Percentiles rank a stretch among this genome's conserved stretches.
These are phyloP conservation scores for Lachancea sp. DNA, from an alignment of 805 yeast species.

Conservation along the genomic window DNA sequence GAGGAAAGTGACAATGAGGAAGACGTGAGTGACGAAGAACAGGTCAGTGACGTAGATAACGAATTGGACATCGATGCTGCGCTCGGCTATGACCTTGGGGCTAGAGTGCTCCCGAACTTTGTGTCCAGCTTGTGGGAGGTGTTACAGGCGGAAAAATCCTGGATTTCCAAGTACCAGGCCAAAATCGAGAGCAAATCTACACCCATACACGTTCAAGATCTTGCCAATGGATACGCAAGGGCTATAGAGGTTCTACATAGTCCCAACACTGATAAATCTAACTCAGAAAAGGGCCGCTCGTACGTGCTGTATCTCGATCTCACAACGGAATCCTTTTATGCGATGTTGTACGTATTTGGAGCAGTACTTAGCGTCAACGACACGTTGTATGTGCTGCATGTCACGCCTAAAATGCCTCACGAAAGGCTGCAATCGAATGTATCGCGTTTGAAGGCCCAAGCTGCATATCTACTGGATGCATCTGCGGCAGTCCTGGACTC, in stretches of 20 bases:
- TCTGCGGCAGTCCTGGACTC: constrained; percentile 22
- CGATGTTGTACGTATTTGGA: constrained; percentile 85
- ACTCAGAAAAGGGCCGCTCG: constrained; percentile 38
- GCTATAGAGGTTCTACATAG: constrained; percentile 15
- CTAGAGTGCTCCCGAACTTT: constrained; percentile 31
- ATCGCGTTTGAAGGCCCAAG: constrained; percentile 15
- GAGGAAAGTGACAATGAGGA: constrained; percentile 42
- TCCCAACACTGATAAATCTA: constrained; percentile 10
- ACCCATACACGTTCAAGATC: constrained; percentile 12
- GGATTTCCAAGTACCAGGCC: constrained; percentile 21
- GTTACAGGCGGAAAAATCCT: constrained; percentile 28
- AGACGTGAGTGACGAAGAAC: constrained; percentile 37
- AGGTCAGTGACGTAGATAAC: constrained; percentile 34
- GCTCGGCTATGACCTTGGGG: constrained; percentile 30
- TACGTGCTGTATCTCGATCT: constrained; percentile 76
- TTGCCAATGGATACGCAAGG: constrained; percentile 27
- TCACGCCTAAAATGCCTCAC: constrained; percentile 1
- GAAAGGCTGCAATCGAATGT: constrained; percentile 14
- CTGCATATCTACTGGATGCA: constrained; percentile 27
- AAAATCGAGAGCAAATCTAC: not conserved
- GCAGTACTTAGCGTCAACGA: constrained; percentile 77
- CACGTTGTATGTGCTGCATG: constrained; percentile 59
- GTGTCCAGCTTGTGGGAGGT: constrained; percentile 25
- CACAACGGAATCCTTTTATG: constrained; percentile 75
- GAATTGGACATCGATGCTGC: constrained; percentile 30